phyloP scores from a whole-genome alignment of 1,284 basidiomycete species.

The Tilletia walkeri region DNA sequence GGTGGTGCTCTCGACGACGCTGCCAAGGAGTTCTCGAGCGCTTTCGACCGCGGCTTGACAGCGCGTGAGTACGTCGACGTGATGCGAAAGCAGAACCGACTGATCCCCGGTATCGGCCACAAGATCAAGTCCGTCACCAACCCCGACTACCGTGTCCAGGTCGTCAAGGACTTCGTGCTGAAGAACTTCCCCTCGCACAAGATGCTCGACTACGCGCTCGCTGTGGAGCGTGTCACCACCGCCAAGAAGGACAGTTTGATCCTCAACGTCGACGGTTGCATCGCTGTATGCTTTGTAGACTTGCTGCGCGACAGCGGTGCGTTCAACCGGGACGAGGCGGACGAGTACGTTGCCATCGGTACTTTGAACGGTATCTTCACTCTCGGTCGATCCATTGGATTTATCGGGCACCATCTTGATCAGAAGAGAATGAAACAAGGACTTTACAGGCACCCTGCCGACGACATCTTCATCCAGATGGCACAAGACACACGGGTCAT shows the following conservation, averaged over 20 bases:
- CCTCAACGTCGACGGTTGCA: slow-evolving; percentile 80
- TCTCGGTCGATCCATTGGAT: slow-evolving; percentile 92
- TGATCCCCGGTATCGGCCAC: slow-evolving; percentile 98
- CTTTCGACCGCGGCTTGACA: slow-evolving; percentile 83
- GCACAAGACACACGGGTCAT: slow-evolving; percentile 23
- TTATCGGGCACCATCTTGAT: slow-evolving; percentile 88
- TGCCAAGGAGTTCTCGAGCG: slow-evolving; percentile 79
- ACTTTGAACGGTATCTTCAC: slow-evolving; percentile 96
- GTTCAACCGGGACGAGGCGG: slow-evolving; percentile 91
- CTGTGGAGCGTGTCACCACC: slow-evolving; percentile 95
- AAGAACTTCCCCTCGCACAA: slow-evolving; percentile 84
- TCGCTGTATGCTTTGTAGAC: slow-evolving; percentile 97
- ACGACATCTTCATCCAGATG: slow-evolving; percentile 55
- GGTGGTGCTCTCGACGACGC: slow-evolving; percentile 99
- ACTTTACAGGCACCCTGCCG: slow-evolving; percentile 57
- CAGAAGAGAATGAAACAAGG: slow-evolving; percentile 70
- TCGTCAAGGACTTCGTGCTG: slow-evolving; percentile 93
- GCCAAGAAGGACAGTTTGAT: slow-evolving; percentile 87
- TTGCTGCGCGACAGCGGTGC: slow-evolving; percentile 87
- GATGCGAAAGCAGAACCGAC: slow-evolving; percentile 91
- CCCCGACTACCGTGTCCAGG: slow-evolving; percentile 73
- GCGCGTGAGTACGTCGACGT: slow-evolving; percentile 97
- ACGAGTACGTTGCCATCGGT: slow-evolving; percentile 90
- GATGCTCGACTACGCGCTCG: slow-evolving; percentile 90
- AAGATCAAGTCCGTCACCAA: slow-evolving; percentile 83